Evolutionary conservation across 352 stramenopile genomes (phyloP), one percentile per base, ranked within the genome.

Genomic region (Pythium folliculosum): DNA sequence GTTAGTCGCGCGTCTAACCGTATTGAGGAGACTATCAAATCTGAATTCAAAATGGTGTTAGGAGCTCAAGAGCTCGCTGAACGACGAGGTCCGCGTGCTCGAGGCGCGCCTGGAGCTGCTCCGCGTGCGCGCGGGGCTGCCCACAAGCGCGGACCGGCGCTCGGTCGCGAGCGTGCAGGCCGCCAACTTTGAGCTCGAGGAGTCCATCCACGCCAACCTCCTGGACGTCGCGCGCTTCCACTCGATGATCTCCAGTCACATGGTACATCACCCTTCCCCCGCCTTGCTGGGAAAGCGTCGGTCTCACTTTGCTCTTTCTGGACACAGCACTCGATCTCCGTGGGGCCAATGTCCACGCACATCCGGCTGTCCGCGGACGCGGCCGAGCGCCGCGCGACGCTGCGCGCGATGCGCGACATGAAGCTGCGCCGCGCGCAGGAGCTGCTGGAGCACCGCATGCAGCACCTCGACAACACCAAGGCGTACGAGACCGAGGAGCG

Each of bases 61-160:
- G 49, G 25, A 71, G 65, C 48, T 55, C 63, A 56, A 27, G 44
- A 23, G 16, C 4, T 16, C 25, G 16, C 60, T 73, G 9, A 30
- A 30, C 17, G 60, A 69, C 14, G 67, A 73, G 54, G 58, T 73
- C 27, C 60, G 61, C 10, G 25, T 73, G 22, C 40, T 73, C 16
- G 60, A 69, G 27, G 52, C 67, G 12, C 67, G 67, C 1, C 21
- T 69, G 16, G 67, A 73, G 37, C 60, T 73, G 16, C 45, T 73
- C 8, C 48, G 53, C n/a, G 43, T 66, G 53, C 53, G 49, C 0
- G 30, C 47, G 8, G 67, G 67, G 3, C 13, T 68, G 12, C 54
- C 67, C 8, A 38, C 55, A 13, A 21, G 47, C 25, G 23, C 47
- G 3, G 35, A 67, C 10, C 27, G 61, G 47, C 25, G 43, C 22